Conservation (phyloP, 352 stramenopile species). For the Phytophthora colocasiae region DNA sequence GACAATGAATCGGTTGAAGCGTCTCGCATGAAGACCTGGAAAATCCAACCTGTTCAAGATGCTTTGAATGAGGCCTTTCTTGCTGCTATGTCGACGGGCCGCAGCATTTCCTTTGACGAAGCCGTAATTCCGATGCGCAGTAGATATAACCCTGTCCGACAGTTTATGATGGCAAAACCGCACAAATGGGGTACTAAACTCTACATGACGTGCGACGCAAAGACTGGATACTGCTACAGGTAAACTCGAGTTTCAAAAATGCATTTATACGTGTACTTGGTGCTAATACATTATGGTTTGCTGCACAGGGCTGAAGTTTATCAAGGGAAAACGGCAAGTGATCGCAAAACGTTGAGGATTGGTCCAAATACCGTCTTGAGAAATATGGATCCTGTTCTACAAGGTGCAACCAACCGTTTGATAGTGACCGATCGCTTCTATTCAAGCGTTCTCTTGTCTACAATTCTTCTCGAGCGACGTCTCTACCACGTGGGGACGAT, state of each 20-base stretch:
- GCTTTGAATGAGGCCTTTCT: not conserved
- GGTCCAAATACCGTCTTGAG: not conserved
- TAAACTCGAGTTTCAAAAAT: not conserved
- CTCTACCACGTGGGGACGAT: constrained; percentile 2
- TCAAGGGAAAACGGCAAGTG: not conserved
- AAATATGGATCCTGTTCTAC: not conserved
- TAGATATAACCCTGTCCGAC: not conserved
- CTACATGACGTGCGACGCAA: not conserved
- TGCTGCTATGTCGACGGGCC: not conserved
- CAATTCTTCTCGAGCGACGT: not conserved
- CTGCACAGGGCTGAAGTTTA: not conserved
- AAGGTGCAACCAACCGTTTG: not conserved
- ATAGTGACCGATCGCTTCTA: constrained; percentile 4
- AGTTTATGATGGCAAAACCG: not conserved
- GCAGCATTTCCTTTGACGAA: not conserved
- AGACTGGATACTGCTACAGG: not conserved
- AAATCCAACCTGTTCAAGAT: not conserved
- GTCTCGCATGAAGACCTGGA: not conserved
- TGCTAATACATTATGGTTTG: no score
- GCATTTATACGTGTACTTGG: not conserved
- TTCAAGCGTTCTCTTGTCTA: not conserved
- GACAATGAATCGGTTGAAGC: not conserved
- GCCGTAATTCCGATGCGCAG: not conserved
- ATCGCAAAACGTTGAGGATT: not conserved
- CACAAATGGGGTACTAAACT: constrained; percentile 4